phyloP scores from a whole-genome alignment of 495 filamentous ascomycete genomes.

The Terfezia claveryi region DNA sequence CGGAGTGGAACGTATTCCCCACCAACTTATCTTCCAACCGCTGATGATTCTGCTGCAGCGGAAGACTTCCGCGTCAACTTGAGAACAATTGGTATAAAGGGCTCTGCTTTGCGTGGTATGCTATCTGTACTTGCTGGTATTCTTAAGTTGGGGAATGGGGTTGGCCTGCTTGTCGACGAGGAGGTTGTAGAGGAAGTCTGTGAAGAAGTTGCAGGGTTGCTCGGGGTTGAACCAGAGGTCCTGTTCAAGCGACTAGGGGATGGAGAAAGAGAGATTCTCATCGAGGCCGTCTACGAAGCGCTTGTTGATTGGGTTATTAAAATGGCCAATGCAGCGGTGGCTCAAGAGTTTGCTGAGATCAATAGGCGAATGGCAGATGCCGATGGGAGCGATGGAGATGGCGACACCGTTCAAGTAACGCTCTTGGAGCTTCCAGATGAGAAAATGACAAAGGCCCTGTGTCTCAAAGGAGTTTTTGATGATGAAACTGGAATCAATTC shows the following conservation, averaged over 20 bases:
- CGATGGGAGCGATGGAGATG: conserved; percentile 34
- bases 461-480: conserved; percentile 77
- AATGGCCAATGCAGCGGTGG: conserved; percentile 78
- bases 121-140: conserved; percentile 69
- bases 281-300: conserved; percentile 78
- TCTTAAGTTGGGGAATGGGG: conserved; percentile 73
- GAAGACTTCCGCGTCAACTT: conserved; percentile 75
- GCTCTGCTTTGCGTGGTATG: conserved; percentile 51
- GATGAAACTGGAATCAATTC: conserved; percentile 78
- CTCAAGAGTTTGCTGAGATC: conserved; percentile 41
- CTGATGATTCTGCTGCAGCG: conserved; percentile 77
- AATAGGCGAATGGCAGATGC: conserved; percentile 39
- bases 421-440: conserved; percentile 68
- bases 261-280: conserved; percentile 56
- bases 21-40: conserved; percentile 74
- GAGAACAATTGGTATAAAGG: conserved; percentile 81
- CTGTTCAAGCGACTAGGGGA: conserved; percentile 58
- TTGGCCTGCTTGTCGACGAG: conserved; percentile 65
- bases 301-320: conserved; percentile 83
- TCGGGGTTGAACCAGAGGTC: conserved; percentile 72
- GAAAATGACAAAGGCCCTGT: conserved; percentile 59
- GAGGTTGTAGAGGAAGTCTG: conserved; percentile 70
- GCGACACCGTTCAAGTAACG: conserved; percentile 73
- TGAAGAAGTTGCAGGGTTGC: conserved; percentile 67
- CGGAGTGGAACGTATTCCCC: conserved; percentile 70